Percentiles rank a stretch among this genome's conserved stretches.
phyloP scores from a whole-genome alignment of 345 rosid genomes.

The Salix brachista region DNA sequence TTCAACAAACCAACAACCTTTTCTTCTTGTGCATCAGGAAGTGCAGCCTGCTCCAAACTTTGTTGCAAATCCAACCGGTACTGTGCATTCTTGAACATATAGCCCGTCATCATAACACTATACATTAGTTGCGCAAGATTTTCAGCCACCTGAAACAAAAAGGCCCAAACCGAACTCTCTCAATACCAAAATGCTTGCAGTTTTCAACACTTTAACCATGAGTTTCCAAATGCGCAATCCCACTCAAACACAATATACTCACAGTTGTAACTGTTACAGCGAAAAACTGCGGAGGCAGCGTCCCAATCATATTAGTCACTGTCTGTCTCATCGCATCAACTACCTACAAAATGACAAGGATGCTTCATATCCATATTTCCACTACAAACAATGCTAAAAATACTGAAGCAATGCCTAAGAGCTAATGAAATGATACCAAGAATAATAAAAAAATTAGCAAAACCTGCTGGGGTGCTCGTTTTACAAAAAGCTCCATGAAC shows the following conservation, averaged over 20 bases:
- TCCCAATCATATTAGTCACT: constrained; percentile 91
- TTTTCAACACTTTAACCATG: neutral
- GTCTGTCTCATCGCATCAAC: constrained; percentile 98
- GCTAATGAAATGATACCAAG: neutral
- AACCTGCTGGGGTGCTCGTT: constrained; percentile 89
- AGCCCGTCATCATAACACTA: constrained; percentile 94
- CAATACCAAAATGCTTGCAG: neutral
- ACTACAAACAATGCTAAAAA: neutral
- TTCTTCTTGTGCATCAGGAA: constrained; percentile 61
- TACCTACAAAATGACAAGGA: constrained; percentile 38
- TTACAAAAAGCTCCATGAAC: constrained; percentile 85
- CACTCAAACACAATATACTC: constrained; percentile 29
- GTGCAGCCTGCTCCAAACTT: constrained; percentile 85
- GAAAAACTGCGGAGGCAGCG: constrained; percentile 88
- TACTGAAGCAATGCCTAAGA: neutral
- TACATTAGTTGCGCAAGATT: constrained; percentile 98
- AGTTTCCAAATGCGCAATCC: neutral
- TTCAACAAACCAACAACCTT: neutral
- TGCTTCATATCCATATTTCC: neutral
- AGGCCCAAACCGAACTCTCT: constrained; percentile 1
- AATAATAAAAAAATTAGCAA: neutral
- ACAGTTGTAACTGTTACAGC: constrained; percentile 77
- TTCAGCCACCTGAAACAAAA: constrained; percentile 77
- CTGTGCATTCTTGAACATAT: constrained; percentile 92
- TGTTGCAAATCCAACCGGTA: constrained; percentile 87